These are phyloP conservation scores for Quercus alba DNA, from an alignment of 306 rosid genomes.

Conservation along the genomic window DNA sequence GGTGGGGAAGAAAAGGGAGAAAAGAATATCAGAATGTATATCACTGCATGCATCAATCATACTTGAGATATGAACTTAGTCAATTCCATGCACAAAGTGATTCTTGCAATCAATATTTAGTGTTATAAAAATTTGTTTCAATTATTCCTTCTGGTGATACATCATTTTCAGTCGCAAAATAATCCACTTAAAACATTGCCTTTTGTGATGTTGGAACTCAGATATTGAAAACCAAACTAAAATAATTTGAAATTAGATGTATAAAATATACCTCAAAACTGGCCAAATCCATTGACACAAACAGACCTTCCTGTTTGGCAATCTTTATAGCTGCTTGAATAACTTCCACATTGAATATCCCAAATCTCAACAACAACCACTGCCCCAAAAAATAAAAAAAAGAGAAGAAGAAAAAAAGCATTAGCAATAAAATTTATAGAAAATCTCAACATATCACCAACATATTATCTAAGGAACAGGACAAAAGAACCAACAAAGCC, in stretches of 20 bases:
- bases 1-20: background rate
- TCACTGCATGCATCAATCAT: background rate
- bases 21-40: background rate
- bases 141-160: background rate
- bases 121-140: background rate
- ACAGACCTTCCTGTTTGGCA: conserved; percentile 84
- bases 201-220: background rate
- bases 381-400: conserved; percentile 23
- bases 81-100: background rate
- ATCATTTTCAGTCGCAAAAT: background rate
- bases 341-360: conserved; percentile 69
- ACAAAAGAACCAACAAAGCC: background rate
- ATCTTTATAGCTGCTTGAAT: conserved; percentile 76
- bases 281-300: conserved; percentile 92
- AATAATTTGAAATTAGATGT: background rate
- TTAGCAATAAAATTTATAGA: conserved; percentile 30
- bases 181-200: background rate
- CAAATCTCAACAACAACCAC: conserved; percentile 91
- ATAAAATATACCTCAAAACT: conserved; percentile 85
- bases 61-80: background rate
- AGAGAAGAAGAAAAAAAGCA: conserved; percentile 22
- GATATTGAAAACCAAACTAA: background rate
- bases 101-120: background rate
- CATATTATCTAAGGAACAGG: conserved; percentile 6
- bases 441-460: conserved; percentile 4